A percentile compares a stretch with the other conserved stretches of the same genome.
Conservation (phyloP, 495 filamentous ascomycete species). For the Podospora bellae-mahoneyi region DNA sequence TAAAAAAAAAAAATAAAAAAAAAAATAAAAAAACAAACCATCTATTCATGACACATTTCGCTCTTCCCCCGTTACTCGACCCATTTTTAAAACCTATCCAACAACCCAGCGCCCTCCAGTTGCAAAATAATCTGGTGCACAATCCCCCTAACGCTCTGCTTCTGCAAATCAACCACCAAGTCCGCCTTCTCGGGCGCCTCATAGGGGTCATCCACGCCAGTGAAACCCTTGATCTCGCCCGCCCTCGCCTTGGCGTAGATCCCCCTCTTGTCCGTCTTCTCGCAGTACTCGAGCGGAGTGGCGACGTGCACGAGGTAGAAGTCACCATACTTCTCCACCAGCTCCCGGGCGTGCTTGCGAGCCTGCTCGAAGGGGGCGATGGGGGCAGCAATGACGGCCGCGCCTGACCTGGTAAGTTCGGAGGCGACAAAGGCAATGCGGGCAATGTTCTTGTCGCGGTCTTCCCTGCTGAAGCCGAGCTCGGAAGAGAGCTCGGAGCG, state of each 20-base stretch:
- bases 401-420: slow-evolving; percentile 87
- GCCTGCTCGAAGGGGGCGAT: slow-evolving; percentile 89
- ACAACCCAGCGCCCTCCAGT: slow-evolving; percentile 82
- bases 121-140: slow-evolving; percentile 96
- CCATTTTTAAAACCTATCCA: slow-evolving; percentile 54
- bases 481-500: slow-evolving; percentile 90
- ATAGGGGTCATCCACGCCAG: slow-evolving; percentile 96
- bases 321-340: slow-evolving; percentile 79
- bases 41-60: neutral
- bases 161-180: slow-evolving; percentile 78
- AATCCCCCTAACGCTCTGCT: slow-evolving; percentile 82
- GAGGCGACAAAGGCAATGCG: slow-evolving; percentile 95
- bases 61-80: neutral
- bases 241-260: slow-evolving; percentile 80
- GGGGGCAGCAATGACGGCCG: slow-evolving; percentile 95
- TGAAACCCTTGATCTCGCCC: slow-evolving; percentile 97
- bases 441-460: slow-evolving; percentile 92
- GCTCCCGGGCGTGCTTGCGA: slow-evolving; percentile 70
- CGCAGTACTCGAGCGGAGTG: slow-evolving; percentile 85
- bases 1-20: neutral
- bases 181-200: slow-evolving; percentile 80
- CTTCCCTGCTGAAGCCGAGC: slow-evolving; percentile 89
- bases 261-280: slow-evolving; percentile 91
- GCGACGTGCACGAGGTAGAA: slow-evolving; percentile 96
- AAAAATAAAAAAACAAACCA: neutral